Conservation (phyloP, 805 yeast genomes). For the Lachancea mirantina region DNA sequence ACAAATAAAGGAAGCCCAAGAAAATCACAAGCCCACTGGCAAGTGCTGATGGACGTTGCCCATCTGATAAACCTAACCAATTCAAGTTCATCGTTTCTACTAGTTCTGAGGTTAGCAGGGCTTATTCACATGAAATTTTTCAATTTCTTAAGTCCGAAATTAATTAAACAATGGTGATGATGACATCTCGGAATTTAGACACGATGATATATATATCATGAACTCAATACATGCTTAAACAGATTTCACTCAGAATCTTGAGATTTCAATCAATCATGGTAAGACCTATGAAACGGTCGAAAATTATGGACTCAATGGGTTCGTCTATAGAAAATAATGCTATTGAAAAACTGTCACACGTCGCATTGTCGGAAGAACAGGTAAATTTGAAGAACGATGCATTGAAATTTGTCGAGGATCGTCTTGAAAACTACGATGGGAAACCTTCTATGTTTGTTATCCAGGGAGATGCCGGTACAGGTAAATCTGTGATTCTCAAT, state of each 20-base stretch:
- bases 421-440: constrained; percentile 14
- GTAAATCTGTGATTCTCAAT: constrained; percentile 39
- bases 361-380: constrained; percentile 35
- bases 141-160: constrained; percentile 2
- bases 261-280: too few species aligned
- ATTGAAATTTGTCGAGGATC: constrained; percentile 26
- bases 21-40: constrained; percentile 56
- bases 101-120: too few species aligned
- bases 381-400: constrained; percentile 23
- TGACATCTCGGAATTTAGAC: constrained; percentile 8
- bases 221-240: too few species aligned
- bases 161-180: constrained; percentile 12
- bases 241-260: too few species aligned
- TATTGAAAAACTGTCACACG: constrained; percentile 33
- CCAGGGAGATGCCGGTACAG: constrained; percentile 45
- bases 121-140: too few species aligned
- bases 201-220: too few species aligned
- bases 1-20: constrained; percentile 38
- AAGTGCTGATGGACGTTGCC: constrained; percentile 47
- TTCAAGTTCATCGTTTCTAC: constrained; percentile 11
- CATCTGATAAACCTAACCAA: constrained; percentile 14
- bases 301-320: too few species aligned
- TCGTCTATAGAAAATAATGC: constrained; percentile 28
- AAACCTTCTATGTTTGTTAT: constrained; percentile 35
- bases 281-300: too few species aligned